Base-by-base conservation (phyloP, 176 grass and related monocot genomes). In the Luzula sylvatica region DNA sequence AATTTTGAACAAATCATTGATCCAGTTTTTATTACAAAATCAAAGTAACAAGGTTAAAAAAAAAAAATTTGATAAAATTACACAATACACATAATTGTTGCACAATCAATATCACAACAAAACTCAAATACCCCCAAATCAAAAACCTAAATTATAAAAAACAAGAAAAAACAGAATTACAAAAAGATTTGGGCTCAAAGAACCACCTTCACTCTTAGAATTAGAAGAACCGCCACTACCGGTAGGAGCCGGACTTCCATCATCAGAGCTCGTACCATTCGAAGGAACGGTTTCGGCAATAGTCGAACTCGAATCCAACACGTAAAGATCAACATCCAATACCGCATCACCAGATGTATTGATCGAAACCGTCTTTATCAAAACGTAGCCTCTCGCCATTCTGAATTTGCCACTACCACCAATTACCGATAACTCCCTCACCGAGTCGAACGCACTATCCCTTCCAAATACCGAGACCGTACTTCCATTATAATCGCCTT, bases 351-450 rank as follows among this genome's bases (percentile, higher is more conserved):
- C 35, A 2, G 1, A 15, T 18, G 8, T 32, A 50, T 83, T 55
- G 40, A 4, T n/a, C 0, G 47, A 8, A 8, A 65, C n/a, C 3
- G 75, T 83, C 46, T 61, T 65, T 16, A 78, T 35, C 20, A 76
- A 57, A 7, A 59, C 66, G 43, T 83, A 83, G 0, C 78, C 75
- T 0, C 18, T 0, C 13, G 46, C 78, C 5, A 69, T 61, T 12
- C 78, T 75, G 50, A 88, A 60, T 3, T 1, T 35, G 2, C 78
- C 74, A 18, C 60, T 56, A 49, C 70, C 84, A 1, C 83, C 83
- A 42, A 82, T 41, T 14, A 87, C 73, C 0, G 83, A 38, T 27
- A 78, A 56, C 54, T 87, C 84, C 55, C 78, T 75, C 20, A 78
- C 61, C 0, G 56, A n/a, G 20, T 54, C 61, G 1, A 40, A 43